Conservation (phyloP, 768 basidiomycete genomes). For the Amanita fuliginea region DNA sequence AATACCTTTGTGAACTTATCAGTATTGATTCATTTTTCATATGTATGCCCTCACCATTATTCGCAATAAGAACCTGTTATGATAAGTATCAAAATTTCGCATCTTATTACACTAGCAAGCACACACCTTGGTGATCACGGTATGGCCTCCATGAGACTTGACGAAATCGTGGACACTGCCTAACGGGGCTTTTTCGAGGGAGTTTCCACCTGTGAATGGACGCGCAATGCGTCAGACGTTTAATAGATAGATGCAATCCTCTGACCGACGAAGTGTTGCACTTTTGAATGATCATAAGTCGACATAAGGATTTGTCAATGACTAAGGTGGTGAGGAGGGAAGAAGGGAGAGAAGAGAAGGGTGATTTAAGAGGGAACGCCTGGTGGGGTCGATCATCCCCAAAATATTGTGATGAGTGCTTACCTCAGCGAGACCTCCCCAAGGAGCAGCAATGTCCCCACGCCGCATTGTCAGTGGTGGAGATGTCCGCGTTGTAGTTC, state of each 20-base stretch:
- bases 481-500: no score
- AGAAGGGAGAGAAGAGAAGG: constrained; percentile 12
- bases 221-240: constrained; percentile 7
- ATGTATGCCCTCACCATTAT: constrained; percentile 57
- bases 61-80: constrained; percentile 88
- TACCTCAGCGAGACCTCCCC: constrained; percentile 18
- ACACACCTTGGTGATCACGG: constrained; percentile 93
- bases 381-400: constrained; percentile 35
- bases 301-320: constrained; percentile 26
- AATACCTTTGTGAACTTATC: constrained; percentile 52
- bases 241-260: constrained; percentile 6
- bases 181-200: constrained; percentile 72
- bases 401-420: constrained; percentile 26
- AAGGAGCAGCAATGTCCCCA: background rate
- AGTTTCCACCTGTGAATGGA: constrained; percentile 72
- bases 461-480: no score
- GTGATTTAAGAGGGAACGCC: constrained; percentile 3
- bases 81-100: constrained; percentile 5
- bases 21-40: constrained; percentile 5
- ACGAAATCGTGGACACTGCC: constrained; percentile 87
- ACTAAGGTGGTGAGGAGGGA: constrained; percentile 10
- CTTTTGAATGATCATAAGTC: constrained; percentile 42
- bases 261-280: constrained; percentile 43
- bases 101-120: constrained; percentile 2
- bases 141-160: constrained; percentile 84